Base-by-base conservation (phyloP, 495 filamentous ascomycete genomes). In the Talaromyces liani region DNA sequence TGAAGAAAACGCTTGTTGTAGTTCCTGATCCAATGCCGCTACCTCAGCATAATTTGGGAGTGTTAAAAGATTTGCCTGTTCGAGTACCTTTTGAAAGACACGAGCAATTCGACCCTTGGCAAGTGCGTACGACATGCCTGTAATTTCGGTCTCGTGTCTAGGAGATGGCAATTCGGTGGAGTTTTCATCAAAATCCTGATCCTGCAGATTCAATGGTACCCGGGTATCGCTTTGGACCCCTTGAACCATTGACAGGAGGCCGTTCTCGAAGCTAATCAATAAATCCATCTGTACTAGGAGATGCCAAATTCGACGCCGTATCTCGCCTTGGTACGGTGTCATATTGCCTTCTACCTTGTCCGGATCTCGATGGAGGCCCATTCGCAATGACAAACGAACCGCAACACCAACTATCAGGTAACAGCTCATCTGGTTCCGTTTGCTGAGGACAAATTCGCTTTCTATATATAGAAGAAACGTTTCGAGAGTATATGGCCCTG, bases 401-500 rank as follows among this genome's bases (percentile, higher is more conserved):
- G 91, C 92, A 64, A 97, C 91, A 24, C 92, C 93, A 58, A 97
- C 83, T 73, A 93, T 94, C 0, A 92, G 89, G 72, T 97, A 97
- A 71, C 93, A 98, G 16, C 49, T 12, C 18, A 10, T 53, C 49
- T 49, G 49, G 18, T 53, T 25, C 4, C 45, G 16, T 49, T 49
- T 18, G 45, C 45, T 18, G 45, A 49, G 45, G 45, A 49, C 45
- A 25, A 53, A n/a, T 25, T 53, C 49, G 49, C n/a, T 9, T 20
- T 20, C 18, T 25, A 22, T 22, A 8, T 53, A 22, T 22, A 53
- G 5, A 4, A 20, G 49, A 22, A 53, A 22, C 22, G 49, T 24
- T 12, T 53, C 49, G 9, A 53, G 16, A 22, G 49, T 53, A 9
- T 53, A 53, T 25, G 49, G 49, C 33, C 33, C 33, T 34, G 33